Conservation (phyloP, 1,284 basidiomycete species). For the Malassezia brasiliensis region DNA sequence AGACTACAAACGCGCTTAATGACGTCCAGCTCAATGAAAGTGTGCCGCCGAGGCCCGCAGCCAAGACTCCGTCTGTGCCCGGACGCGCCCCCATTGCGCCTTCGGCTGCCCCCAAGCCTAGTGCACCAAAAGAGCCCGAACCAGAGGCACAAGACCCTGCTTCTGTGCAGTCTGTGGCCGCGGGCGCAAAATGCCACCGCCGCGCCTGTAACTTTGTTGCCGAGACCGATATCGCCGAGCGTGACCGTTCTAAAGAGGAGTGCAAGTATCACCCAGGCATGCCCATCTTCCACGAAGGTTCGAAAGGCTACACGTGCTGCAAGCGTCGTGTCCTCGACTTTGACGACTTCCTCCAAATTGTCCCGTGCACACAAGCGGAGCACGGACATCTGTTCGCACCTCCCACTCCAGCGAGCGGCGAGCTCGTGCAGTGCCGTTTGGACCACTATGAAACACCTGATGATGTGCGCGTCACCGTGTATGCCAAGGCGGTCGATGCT, state of each 20-base stretch:
- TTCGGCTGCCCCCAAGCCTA: background rate
- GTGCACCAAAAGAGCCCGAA: conserved; percentile 1
- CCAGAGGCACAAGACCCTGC: conserved; percentile 10
- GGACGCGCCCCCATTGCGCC: background rate
- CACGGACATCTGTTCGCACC: conserved; percentile 38
- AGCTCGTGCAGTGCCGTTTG: conserved; percentile 30
- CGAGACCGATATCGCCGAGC: background rate
- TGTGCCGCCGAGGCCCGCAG: background rate
- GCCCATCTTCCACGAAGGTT: conserved; percentile 48
- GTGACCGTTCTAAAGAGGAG: conserved; percentile 22
- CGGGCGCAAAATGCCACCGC: conserved; percentile 12
- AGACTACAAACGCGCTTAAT: background rate
- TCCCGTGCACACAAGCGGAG: conserved; percentile 32
- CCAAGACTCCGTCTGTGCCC: background rate
- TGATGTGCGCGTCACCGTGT: conserved; percentile 41
- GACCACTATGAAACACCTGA: conserved; percentile 47
- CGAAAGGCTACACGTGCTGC: conserved; percentile 46
- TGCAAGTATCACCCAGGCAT: conserved; percentile 40
- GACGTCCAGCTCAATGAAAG: background rate
- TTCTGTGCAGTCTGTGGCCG: background rate
- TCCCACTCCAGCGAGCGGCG: conserved; percentile 21
- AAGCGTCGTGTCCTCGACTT: conserved; percentile 44
- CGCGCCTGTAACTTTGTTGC: conserved; percentile 6
- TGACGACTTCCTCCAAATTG: conserved; percentile 43
- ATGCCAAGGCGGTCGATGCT: conserved; percentile 34